phyloP scores from a whole-genome alignment of 2,329 filamentous ascomycete genomes.

The Exophiala xenobiotica region DNA sequence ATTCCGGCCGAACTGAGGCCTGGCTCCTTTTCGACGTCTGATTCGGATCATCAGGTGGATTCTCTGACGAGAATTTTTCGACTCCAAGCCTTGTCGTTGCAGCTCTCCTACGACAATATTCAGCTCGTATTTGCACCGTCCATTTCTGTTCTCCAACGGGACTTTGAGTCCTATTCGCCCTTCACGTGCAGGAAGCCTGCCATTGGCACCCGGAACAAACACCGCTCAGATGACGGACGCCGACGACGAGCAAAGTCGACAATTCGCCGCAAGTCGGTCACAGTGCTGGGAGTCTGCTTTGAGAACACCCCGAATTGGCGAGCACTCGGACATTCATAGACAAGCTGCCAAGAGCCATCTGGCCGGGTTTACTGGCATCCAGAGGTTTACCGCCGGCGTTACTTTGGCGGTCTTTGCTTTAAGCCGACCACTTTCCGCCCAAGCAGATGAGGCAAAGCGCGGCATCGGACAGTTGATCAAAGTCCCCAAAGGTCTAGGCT shows the following conservation, averaged over 20 bases:
- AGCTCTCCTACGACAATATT: slow-evolving; percentile 46
- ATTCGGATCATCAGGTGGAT: too few species aligned
- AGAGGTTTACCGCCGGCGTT: slow-evolving; percentile 47
- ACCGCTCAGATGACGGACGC: too few species aligned
- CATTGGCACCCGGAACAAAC: too few species aligned
- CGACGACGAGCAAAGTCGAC: too few species aligned
- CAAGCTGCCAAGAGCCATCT: slow-evolving; percentile 43
- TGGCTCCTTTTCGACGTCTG: too few species aligned
- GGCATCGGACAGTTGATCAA: slow-evolving; percentile 32
- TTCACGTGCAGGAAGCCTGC: too few species aligned
- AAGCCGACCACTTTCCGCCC: slow-evolving; percentile 43
- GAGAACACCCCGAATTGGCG: slow-evolving; percentile 38
- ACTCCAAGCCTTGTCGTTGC: slow-evolving; percentile 44
- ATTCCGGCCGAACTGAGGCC: too few species aligned
- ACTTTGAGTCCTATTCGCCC: too few species aligned
- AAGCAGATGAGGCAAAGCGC: slow-evolving; percentile 44
- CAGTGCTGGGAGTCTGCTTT: slow-evolving; percentile 36
- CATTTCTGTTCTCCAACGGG: slow-evolving; percentile 32
- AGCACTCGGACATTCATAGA: slow-evolving; percentile 32
- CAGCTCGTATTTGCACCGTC: slow-evolving; percentile 46
- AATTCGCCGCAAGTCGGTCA: slow-evolving; percentile 2
- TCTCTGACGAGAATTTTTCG: neutral
- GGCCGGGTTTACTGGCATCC: slow-evolving; percentile 45
- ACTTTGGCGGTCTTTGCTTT: slow-evolving; percentile 45
- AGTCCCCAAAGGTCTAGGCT: slow-evolving; percentile 3